phyloP scores from a whole-genome alignment of 495 filamentous ascomycete species.

The Xylaria cubensis region DNA sequence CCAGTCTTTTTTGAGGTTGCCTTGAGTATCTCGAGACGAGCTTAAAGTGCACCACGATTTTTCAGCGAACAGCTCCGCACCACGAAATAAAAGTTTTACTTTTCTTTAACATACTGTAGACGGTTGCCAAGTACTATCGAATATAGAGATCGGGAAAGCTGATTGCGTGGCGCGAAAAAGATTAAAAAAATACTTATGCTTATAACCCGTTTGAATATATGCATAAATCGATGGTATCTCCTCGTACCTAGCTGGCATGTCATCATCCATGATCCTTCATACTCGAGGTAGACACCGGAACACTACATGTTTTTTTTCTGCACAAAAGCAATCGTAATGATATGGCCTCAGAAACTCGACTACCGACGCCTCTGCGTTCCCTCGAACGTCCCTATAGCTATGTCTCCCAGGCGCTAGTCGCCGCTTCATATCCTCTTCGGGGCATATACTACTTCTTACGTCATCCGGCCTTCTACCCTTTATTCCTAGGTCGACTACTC shows the following conservation, averaged over 20 bases:
- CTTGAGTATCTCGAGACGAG: no score
- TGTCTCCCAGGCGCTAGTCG: slow-evolving; percentile 37
- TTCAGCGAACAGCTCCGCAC: neutral
- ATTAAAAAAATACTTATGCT: no score
- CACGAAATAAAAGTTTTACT: no score
- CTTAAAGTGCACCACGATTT: no score
- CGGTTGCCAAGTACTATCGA: no score
- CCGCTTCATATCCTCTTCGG: slow-evolving; percentile 51
- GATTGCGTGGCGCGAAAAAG: no score
- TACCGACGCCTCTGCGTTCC: slow-evolving; percentile 32
- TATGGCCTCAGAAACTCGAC: slow-evolving; percentile 36
- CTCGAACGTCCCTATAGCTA: slow-evolving; percentile 40
- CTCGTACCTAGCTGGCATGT: no score
- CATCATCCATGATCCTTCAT: neutral
- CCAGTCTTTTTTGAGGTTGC: no score
- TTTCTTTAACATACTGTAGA: no score
- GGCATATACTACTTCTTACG: slow-evolving; percentile 80
- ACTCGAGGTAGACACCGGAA: neutral
- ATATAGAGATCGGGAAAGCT: no score
- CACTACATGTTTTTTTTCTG: neutral
- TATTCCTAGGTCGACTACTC: slow-evolving; percentile 71
- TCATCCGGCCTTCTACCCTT: slow-evolving; percentile 68
- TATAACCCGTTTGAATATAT: no score
- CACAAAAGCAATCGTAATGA: slow-evolving; percentile 8
- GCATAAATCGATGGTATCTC: no score